phyloP scores from a whole-genome alignment of 106 monocot species.

The Ottelia alismoides region DNA sequence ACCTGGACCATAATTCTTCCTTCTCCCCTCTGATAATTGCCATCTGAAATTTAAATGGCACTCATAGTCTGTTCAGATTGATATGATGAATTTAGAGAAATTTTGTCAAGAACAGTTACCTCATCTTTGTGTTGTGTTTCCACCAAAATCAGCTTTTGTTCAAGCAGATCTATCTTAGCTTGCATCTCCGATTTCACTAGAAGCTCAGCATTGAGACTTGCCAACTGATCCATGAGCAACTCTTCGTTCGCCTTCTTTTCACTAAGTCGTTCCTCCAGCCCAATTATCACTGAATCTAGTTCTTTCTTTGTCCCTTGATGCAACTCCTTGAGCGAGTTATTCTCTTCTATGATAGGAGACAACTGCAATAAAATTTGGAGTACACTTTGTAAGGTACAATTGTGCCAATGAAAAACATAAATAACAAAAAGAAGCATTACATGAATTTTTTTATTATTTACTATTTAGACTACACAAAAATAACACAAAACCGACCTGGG shows the following conservation, averaged over 20 bases:
- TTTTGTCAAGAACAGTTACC: slow-evolving; percentile 18
- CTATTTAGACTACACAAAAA: neutral
- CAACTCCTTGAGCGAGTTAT: slow-evolving; percentile 28
- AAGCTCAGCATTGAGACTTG: slow-evolving; percentile 34
- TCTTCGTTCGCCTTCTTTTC: slow-evolving; percentile 26
- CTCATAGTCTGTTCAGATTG: slow-evolving; percentile 8
- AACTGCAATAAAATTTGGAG: slow-evolving; percentile 29
- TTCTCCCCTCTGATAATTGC: slow-evolving; percentile 28
- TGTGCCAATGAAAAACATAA: too few species aligned
- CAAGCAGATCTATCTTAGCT: slow-evolving; percentile 27
- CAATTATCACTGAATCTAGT: slow-evolving; percentile 19
- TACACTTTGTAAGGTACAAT: too few species aligned
- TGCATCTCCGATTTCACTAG: slow-evolving; percentile 33
- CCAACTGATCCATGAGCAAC: slow-evolving; percentile 20
- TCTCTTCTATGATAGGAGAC: slow-evolving; percentile 39
- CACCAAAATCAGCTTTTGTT: slow-evolving; percentile 24
- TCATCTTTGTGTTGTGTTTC: slow-evolving; percentile 38
- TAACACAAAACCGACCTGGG: slow-evolving; percentile 38
- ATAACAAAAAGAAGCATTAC: neutral
- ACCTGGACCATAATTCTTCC: slow-evolving; percentile 15
- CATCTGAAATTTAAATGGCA: too few species aligned
- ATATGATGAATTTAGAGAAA: neutral
- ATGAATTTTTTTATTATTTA: neutral
- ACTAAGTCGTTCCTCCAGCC: slow-evolving; percentile 41
- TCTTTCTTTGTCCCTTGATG: slow-evolving; percentile 51